These are phyloP conservation scores for Jackrogersella minutella DNA, from an alignment of 495 filamentous ascomycete species.

Conservation along the genomic window DNA sequence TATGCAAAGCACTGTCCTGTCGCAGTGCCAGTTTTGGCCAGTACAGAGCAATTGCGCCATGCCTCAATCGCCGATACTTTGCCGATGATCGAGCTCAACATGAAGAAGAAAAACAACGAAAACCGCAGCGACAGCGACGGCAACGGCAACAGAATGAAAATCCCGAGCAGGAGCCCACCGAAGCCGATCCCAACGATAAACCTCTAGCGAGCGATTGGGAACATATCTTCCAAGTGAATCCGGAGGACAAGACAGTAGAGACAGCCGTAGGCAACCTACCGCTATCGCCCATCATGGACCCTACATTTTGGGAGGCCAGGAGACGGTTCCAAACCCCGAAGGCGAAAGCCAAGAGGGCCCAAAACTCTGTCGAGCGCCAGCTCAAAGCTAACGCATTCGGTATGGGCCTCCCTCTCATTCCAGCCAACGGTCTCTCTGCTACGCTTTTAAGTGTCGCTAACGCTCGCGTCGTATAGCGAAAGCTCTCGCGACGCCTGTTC, in stretches of 20 bases:
- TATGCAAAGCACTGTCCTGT: conserved; percentile 37
- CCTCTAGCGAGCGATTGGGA: conserved; percentile 24
- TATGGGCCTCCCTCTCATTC: conserved; percentile 43
- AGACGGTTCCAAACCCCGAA: conserved; percentile 42
- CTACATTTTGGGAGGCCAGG: conserved; percentile 50
- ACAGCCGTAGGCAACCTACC: conserved; percentile 53
- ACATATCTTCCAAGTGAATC: conserved; percentile 42
- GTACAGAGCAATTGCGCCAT: conserved; percentile 1
- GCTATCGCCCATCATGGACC: conserved; percentile 63
- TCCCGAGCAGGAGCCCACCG: not conserved
- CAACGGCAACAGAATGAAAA: not conserved
- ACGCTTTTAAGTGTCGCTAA: conserved; percentile 43
- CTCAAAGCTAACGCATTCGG: conserved; percentile 68
- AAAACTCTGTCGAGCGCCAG: conserved; percentile 55
- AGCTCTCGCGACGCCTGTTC: conserved; percentile 71
- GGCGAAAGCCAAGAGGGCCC: conserved; percentile 46
- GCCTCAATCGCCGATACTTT: conserved; percentile 10
- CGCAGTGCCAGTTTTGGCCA: conserved; percentile 32
- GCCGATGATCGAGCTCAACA: conserved; percentile 15
- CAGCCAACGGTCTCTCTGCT: conserved; percentile 16
- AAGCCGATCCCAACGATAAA: not conserved
- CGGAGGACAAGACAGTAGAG: conserved; percentile 46
- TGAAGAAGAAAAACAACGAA: too few species aligned
- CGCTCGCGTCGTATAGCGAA: conserved; percentile 50
- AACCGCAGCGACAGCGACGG: too few species aligned